Evolutionary conservation across 2,329 filamentous ascomycete species (phyloP).

Genomic region (Didymella arachidicola): DNA sequence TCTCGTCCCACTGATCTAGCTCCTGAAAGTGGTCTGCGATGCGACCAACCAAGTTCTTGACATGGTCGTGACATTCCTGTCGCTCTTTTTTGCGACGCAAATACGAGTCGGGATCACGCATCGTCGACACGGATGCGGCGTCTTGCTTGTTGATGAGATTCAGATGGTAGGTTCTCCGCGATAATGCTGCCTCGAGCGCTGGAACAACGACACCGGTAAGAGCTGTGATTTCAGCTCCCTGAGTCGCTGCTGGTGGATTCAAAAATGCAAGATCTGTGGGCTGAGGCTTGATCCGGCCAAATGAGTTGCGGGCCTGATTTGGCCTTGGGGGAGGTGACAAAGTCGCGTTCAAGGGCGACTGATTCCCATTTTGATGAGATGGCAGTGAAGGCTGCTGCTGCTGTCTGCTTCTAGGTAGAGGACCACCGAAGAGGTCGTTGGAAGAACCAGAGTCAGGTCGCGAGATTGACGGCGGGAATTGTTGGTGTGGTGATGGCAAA

Average conservation of each 20-base stretch:
- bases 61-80: conserved; percentile 77
- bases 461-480: conserved; percentile 29
- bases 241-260: conserved; percentile 54
- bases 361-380: conserved; percentile 9
- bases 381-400: conserved; percentile 4
- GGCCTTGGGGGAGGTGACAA: conserved; percentile 26
- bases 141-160: conserved; percentile 56
- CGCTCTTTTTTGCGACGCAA: conserved; percentile 46
- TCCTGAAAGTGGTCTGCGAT: conserved; percentile 84
- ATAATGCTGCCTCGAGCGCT: conserved; percentile 87
- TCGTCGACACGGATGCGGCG: conserved; percentile 54
- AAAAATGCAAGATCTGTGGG: conserved; percentile 27
- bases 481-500: conserved; percentile 31
- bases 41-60: conserved; percentile 82
- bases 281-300: conserved; percentile 40
- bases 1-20: conserved; percentile 86
- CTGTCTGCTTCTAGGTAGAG: conserved; percentile 16
- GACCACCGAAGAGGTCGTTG: conserved; percentile 43
- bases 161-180: conserved; percentile 71
- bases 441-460: conserved; percentile 37
- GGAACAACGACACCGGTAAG: conserved; percentile 92
- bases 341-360: conserved; percentile 1
- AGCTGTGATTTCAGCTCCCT: conserved; percentile 77
- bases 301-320: conserved; percentile 38
- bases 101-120: conserved; percentile 65